These are phyloP conservation scores for Fusarium sulawesiense DNA, from an alignment of 2,329 filamentous ascomycete genomes.

Conservation along the genomic window DNA sequence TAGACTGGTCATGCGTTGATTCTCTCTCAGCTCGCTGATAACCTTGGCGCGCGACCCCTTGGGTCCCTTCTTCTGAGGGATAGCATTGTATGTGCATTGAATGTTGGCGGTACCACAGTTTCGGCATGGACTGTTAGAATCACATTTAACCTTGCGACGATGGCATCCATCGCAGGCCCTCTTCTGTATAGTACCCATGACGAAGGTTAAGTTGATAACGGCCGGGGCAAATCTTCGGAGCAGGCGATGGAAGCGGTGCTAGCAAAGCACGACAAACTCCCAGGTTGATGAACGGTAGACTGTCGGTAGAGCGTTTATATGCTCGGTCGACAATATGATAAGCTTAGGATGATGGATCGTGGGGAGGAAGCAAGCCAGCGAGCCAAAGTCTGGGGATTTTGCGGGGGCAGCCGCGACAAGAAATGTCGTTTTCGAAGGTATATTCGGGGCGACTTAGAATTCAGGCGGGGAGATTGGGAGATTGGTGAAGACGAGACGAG, in stretches of 20 bases:
- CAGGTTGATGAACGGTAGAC: conserved; percentile 5
- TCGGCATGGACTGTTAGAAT: conserved; percentile 75
- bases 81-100: conserved; percentile 78
- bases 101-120: conserved; percentile 76
- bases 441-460: conserved; percentile 40
- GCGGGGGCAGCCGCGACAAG: conserved; percentile 45
- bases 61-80: conserved; percentile 81
- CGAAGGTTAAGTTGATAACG: conserved; percentile 24
- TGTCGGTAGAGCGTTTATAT: conserved; percentile 2
- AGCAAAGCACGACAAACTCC: conserved; percentile 10
- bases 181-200: conserved; percentile 64
- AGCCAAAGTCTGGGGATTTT: conserved; percentile 48
- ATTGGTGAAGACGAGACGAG: conserved; percentile 35
- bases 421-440: conserved; percentile 37
- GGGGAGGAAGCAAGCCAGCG: conserved; percentile 27
- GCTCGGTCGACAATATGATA: conserved; percentile 22
- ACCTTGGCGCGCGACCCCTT: conserved; percentile 81
- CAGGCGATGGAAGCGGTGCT: conserved; percentile 1
- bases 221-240: conserved; percentile 19
- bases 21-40: conserved; percentile 77
- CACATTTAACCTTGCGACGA: conserved; percentile 79
- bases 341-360: conserved; percentile 7
- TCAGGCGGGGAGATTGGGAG: conserved; percentile 37
- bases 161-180: conserved; percentile 79
- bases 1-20: conserved; percentile 73